A percentile compares a stretch with the other conserved stretches of the same genome.
Conservation (phyloP, 2,329 filamentous ascomycete species). For the Aspergillus sp. region DNA sequence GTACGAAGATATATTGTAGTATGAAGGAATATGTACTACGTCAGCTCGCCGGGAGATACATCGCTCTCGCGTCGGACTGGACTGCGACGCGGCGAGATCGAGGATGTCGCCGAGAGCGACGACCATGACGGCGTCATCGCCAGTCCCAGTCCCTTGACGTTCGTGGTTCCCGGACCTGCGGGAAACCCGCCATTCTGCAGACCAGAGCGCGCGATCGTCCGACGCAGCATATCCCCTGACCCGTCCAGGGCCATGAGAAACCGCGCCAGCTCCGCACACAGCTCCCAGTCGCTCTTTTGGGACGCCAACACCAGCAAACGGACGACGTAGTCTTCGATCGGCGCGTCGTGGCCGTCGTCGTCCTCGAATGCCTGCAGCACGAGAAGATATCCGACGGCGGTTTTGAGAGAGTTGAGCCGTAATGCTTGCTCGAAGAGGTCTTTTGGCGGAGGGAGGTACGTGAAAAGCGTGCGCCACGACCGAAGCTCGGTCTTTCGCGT, state of each 20-base stretch:
- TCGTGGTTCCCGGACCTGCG: slow-evolving; percentile 11
- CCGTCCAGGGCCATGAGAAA: slow-evolving; percentile 92
- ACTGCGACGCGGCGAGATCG: slow-evolving; percentile 20
- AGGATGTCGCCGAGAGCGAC: slow-evolving; percentile 28
- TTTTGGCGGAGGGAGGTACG: slow-evolving; percentile 82
- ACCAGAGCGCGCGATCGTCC: slow-evolving; percentile 43
- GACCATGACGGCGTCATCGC: slow-evolving; percentile 32
- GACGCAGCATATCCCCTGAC: slow-evolving; percentile 69
- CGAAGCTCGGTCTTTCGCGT: slow-evolving; percentile 95
- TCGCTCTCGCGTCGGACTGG: slow-evolving; percentile 6
- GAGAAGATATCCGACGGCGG: slow-evolving; percentile 92
- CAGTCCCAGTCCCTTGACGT: slow-evolving; percentile 34
- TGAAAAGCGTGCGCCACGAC: slow-evolving; percentile 91
- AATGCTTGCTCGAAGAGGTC: slow-evolving; percentile 93
- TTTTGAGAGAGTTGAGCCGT: slow-evolving; percentile 81
- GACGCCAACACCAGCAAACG: slow-evolving; percentile 78
- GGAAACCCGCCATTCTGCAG: slow-evolving; percentile 21
- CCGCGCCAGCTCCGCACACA: slow-evolving; percentile 92
- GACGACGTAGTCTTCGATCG: slow-evolving; percentile 59
- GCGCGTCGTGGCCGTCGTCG: slow-evolving; percentile 52
- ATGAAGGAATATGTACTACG: not conserved
- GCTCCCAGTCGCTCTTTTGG: slow-evolving; percentile 83
- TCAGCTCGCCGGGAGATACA: not conserved
- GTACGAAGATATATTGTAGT: slow-evolving; percentile 6
- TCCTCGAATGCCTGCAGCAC: slow-evolving; percentile 79